A percentile compares a stretch with the other conserved stretches of the same genome.
phyloP scores from a whole-genome alignment of 345 rosid species.

The Populus davidiana region DNA sequence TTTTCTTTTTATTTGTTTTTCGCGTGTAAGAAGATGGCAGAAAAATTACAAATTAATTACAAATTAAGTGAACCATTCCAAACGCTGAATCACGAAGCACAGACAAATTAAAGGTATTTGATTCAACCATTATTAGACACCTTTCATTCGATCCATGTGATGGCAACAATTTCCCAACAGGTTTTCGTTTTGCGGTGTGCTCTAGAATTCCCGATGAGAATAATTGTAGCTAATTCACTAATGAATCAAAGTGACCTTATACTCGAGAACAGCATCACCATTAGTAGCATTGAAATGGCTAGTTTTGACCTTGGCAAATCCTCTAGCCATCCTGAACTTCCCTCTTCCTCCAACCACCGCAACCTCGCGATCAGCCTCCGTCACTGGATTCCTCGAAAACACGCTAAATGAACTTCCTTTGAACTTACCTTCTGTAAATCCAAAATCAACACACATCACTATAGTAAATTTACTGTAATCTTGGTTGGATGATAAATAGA shows the following conservation, averaged over 20 bases:
- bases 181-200: not conserved
- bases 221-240: not conserved
- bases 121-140: not conserved
- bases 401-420: conserved; percentile 34
- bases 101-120: not conserved
- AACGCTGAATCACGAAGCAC: too few species aligned
- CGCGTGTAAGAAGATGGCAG: too few species aligned
- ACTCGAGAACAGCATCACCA: conserved; percentile 27
- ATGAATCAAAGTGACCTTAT: conserved; percentile 19
- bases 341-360: conserved; percentile 36
- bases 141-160: not conserved
- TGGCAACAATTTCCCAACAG: not conserved
- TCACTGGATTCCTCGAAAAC: conserved; percentile 18
- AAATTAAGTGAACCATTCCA: too few species aligned
- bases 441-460: conserved; percentile 6
- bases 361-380: conserved; percentile 23
- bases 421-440: conserved; percentile 10
- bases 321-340: conserved; percentile 27
- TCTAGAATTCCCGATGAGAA: too few species aligned
- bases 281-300: conserved; percentile 7
- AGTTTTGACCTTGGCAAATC: conserved; percentile 18
- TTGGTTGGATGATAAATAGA: conserved; percentile 12
- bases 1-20: too few species aligned
- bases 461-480: conserved; percentile 7
- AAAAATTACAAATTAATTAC: too few species aligned